A percentile compares a stretch with the other conserved stretches of the same genome.
phyloP scores from a whole-genome alignment of 257 asterid species.

The Solanum commersonii region DNA sequence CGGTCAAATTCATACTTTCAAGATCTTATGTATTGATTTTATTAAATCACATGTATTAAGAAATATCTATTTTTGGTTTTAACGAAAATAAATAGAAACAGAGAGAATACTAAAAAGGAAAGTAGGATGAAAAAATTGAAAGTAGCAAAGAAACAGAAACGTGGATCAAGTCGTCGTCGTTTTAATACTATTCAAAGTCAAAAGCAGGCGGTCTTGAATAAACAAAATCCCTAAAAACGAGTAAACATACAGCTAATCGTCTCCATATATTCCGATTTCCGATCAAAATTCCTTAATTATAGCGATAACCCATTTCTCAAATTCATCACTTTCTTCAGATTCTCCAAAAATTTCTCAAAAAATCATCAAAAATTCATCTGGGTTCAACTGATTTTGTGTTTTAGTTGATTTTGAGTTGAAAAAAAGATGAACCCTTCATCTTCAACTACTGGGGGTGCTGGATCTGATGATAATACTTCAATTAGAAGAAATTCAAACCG shows the following conservation, averaged over 20 bases:
- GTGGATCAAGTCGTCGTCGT: background rate
- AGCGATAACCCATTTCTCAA: background rate
- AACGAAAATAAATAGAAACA: too few species aligned
- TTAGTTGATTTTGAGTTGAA: background rate
- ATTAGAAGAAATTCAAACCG: constrained; percentile 76
- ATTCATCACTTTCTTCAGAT: too few species aligned
- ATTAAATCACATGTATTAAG: too few species aligned
- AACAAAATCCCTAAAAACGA: background rate
- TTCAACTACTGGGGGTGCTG: constrained; percentile 40
- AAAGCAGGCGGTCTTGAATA: background rate
- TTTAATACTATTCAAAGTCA: background rate
- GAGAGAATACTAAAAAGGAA: background rate
- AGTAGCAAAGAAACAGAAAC: background rate
- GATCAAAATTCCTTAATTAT: background rate
- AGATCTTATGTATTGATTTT: too few species aligned
- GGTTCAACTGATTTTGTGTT: background rate
- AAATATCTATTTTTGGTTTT: accelerated
- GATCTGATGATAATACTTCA: constrained; percentile 53
- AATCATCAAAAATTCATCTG: accelerated
- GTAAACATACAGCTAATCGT: background rate
- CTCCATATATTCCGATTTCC: background rate
- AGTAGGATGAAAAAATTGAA: too few species aligned
- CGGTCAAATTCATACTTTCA: accelerated
- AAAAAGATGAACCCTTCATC: constrained; percentile 22
- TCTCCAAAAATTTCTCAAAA: background rate